Evolutionary conservation across 148 eudicot genomes (phyloP).

Genomic region (Rhododendron kiyosumense): DNA sequence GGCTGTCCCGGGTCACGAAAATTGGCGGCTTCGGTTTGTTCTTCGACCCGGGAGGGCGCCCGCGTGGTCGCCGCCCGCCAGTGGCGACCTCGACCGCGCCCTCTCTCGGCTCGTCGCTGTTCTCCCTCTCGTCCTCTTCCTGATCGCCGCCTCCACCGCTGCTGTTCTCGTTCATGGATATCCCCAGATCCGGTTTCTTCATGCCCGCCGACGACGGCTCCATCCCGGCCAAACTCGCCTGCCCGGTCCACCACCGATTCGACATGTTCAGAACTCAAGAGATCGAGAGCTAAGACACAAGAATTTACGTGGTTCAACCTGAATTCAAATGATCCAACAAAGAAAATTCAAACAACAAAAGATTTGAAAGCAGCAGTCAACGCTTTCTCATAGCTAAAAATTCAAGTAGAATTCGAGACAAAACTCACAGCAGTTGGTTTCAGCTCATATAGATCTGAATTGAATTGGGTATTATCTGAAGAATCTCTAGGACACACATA

Average conservation of each 20-base stretch:
- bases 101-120: conserved; percentile 48
- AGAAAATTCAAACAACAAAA: background rate
- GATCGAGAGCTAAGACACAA: background rate
- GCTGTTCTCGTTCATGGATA: conserved; percentile 27
- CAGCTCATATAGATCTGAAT: conserved; percentile 9
- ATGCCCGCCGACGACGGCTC: conserved; percentile 18
- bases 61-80: conserved; percentile 34
- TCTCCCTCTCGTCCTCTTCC: conserved; percentile 24
- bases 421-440: background rate
- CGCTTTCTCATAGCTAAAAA: background rate
- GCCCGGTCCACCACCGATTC: conserved; percentile 39
- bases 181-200: conserved; percentile 48
- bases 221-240: conserved; percentile 15
- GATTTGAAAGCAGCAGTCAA: background rate
- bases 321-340: background rate
- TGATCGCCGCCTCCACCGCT: background rate
- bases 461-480: background rate
- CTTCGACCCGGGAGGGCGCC: conserved; percentile 58
- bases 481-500: background rate
- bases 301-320: background rate
- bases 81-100: conserved; percentile 45
- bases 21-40: conserved; percentile 62
- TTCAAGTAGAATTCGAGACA: background rate
- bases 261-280: conserved; percentile 16
- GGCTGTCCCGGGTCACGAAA: conserved; percentile 57